Conservation (phyloP, 176 grass and related monocot genomes). For the Urochloa ruziziensis region DNA sequence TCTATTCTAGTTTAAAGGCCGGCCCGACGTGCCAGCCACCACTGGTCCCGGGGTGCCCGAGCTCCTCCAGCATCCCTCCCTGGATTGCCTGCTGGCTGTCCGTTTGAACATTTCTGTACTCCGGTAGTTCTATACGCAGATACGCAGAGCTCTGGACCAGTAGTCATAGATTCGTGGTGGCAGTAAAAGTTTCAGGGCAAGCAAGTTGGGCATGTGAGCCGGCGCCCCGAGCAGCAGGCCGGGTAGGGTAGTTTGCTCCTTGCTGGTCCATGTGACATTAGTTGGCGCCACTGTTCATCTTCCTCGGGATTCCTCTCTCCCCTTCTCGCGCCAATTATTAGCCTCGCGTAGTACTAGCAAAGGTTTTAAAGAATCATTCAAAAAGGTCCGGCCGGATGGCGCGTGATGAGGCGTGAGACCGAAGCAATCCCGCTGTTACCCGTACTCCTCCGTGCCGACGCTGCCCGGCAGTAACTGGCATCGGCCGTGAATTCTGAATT, state of each 20-base stretch:
- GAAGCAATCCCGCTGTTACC: constrained; percentile 12
- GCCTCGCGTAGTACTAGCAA: neutral
- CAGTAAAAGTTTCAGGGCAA: constrained; percentile 27
- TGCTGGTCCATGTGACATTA: constrained; percentile 44
- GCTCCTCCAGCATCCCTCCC: no score
- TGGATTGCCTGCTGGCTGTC: neutral
- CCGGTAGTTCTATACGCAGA: neutral
- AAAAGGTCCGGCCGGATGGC: neutral
- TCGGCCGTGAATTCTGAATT: neutral
- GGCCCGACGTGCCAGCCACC: constrained; percentile 27
- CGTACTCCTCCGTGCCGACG: neutral
- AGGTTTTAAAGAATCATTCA: constrained; percentile 30
- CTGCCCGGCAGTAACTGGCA: constrained; percentile 14
- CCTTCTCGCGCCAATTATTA: constrained; percentile 36
- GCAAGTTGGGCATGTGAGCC: constrained; percentile 38
- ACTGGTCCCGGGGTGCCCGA: constrained; percentile 3
- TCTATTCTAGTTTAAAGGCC: constrained; percentile 29
- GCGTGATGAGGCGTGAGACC: constrained; percentile 12
- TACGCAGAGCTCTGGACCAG: neutral
- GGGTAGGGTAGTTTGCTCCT: constrained; percentile 32
- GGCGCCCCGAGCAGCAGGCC: constrained; percentile 5
- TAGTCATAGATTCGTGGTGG: constrained; percentile 3
- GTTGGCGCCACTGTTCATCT: constrained; percentile 36
- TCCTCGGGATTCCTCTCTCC: constrained; percentile 38
- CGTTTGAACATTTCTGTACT: neutral